Percentiles rank a stretch among this genome's conserved stretches.
Conservation (phyloP, 1,284 basidiomycete genomes). For the Papiliotrema laurentii region DNA sequence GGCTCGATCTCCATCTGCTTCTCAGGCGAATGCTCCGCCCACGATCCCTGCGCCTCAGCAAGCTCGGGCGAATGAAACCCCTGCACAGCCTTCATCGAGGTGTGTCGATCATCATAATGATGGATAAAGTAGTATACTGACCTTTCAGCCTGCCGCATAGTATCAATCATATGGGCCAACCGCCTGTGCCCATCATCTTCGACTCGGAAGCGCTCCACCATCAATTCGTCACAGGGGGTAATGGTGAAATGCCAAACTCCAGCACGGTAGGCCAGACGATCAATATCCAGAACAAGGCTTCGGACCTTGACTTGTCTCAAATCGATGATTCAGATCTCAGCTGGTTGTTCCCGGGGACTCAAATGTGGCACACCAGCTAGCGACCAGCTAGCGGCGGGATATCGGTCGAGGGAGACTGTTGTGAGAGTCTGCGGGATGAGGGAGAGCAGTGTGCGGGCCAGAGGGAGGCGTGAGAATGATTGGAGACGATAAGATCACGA, state of each 20-base stretch:
- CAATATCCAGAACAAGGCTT: slow-evolving; percentile 3
- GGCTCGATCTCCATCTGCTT: not conserved
- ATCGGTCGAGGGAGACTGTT: too few species aligned
- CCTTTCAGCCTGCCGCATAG: not conserved
- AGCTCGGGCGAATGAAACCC: too few species aligned
- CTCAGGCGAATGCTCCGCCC: not conserved
- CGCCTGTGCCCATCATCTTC: not conserved
- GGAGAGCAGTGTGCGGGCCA: too few species aligned
- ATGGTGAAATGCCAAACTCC: not conserved
- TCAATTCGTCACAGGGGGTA: too few species aligned
- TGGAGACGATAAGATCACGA: too few species aligned
- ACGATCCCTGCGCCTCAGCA: not conserved
- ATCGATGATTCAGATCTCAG: slow-evolving; percentile 2
- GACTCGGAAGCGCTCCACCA: not conserved
- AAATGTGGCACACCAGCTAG: slow-evolving; percentile 2
- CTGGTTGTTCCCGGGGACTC: slow-evolving; percentile 2
- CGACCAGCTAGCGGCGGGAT: too few species aligned
- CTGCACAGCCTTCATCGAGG: too few species aligned
- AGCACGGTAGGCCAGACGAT: slow-evolving; percentile 2
- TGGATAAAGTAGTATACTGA: not conserved
- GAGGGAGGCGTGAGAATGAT: too few species aligned
- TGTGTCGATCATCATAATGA: too few species aligned
- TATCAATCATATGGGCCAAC: not conserved
- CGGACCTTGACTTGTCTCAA: slow-evolving; percentile 1
- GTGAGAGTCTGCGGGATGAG: too few species aligned